Conservation (phyloP, 345 rosid species). For the Nephelium lappaceum region DNA sequence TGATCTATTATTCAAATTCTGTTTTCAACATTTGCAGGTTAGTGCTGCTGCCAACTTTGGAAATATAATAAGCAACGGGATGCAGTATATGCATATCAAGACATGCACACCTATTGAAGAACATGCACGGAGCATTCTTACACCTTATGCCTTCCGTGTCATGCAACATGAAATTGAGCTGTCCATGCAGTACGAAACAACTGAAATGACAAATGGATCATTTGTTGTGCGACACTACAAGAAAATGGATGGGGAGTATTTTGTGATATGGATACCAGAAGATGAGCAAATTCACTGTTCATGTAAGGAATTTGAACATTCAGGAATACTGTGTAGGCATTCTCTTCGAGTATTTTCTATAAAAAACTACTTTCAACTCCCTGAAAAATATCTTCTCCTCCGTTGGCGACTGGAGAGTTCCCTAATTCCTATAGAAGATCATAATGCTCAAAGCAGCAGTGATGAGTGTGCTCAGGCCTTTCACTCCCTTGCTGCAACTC, state of each 20-base stretch:
- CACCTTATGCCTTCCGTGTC: conserved; percentile 76
- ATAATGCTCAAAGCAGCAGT: conserved; percentile 42
- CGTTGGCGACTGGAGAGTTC: conserved; percentile 77
- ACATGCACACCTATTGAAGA: conserved; percentile 88
- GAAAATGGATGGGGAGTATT: conserved; percentile 80
- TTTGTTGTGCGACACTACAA: conserved; percentile 71
- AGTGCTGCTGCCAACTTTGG: conserved; percentile 49
- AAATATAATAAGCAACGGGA: conserved; percentile 38
- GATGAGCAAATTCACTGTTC: conserved; percentile 88
- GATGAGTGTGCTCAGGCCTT: conserved; percentile 65
- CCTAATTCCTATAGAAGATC: conserved; percentile 44
- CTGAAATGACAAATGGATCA: conserved; percentile 87
- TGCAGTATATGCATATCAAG: conserved; percentile 55
- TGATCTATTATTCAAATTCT: conserved; percentile 16
- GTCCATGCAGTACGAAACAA: conserved; percentile 70
- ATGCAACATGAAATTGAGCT: conserved; percentile 78
- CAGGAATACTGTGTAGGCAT: conserved; percentile 85
- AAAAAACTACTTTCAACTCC: conserved; percentile 83
- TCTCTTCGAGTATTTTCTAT: conserved; percentile 63
- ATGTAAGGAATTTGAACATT: conserved; percentile 88
- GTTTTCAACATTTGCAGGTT: conserved; percentile 50
- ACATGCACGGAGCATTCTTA: conserved; percentile 71
- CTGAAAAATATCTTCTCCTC: conserved; percentile 69
- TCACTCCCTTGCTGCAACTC: conserved; percentile 65
- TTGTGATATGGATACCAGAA: conserved; percentile 70